phyloP scores from a whole-genome alignment of 352 stramenopile species.

The Globisporangium viniferum region DNA sequence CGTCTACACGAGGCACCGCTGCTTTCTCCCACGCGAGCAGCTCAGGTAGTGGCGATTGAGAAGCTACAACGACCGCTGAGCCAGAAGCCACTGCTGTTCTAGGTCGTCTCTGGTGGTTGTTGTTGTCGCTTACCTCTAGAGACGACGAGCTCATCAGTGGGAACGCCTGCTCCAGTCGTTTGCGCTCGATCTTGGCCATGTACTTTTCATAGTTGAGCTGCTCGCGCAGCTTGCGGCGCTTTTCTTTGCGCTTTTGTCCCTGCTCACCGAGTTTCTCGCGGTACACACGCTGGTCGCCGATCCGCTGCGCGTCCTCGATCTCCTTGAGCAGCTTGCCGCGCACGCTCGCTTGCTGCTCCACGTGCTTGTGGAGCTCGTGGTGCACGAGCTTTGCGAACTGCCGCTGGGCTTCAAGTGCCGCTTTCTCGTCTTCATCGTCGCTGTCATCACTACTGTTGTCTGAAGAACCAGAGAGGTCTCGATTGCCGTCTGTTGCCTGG shows the following conservation, averaged over 20 bases:
- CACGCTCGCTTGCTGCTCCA: constrained; percentile 26
- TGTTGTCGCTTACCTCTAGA: background rate
- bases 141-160: background rate
- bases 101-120: background rate
- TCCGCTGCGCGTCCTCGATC: constrained; percentile 32
- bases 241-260: constrained; percentile 41
- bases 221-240: constrained; percentile 28
- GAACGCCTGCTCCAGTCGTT: constrained; percentile 14
- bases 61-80: background rate
- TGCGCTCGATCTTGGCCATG: constrained; percentile 27
- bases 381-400: constrained; percentile 18
- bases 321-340: constrained; percentile 29
- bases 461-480: background rate
- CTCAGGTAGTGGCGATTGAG: background rate
- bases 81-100: background rate
- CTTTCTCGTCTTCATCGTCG: background rate
- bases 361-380: constrained; percentile 18
- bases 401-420: constrained; percentile 2
- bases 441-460: background rate
- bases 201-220: constrained; percentile 31
- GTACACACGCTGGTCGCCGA: constrained; percentile 55
- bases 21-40: constrained; percentile 23
- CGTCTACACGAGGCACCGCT: background rate
- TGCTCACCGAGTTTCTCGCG: constrained; percentile 37
- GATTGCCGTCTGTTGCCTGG: background rate